A percentile compares a stretch with the other conserved stretches of the same genome.
Evolutionary conservation across 257 asterid species (phyloP).

Genomic region (Fraxinus quadrangulata): DNA sequence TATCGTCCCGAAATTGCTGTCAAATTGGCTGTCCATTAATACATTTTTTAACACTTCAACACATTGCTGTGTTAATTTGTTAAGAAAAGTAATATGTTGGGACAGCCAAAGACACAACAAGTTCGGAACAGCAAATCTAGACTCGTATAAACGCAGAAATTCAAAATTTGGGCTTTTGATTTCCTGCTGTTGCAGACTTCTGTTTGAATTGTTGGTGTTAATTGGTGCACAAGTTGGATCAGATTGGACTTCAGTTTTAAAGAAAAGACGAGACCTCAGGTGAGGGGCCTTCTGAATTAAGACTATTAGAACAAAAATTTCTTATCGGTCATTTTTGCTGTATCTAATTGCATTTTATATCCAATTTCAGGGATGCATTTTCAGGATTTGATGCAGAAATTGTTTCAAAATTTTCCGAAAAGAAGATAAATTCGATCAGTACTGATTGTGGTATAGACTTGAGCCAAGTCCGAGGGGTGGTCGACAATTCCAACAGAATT

Average conservation of each 20-base stretch:
- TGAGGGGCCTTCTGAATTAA: constrained; percentile 11
- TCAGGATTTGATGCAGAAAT: constrained; percentile 60
- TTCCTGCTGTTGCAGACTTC: constrained; percentile 45
- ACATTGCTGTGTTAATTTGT: too few relatives aligned
- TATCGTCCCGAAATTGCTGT: too few relatives aligned
- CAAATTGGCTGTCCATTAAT: neutral
- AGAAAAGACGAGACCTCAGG: constrained; percentile 60
- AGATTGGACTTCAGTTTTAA: constrained; percentile 73
- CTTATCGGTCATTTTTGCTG: neutral
- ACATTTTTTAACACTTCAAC: too few relatives aligned
- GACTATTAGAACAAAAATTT: neutral
- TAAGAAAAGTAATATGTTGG: too few relatives aligned
- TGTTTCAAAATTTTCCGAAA: constrained; percentile 61
- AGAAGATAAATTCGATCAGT: constrained; percentile 55
- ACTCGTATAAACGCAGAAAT: neutral
- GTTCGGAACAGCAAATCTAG: too few relatives aligned
- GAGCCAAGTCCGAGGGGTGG: constrained; percentile 69
- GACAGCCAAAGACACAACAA: too few relatives aligned
- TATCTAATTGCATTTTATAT: too few relatives aligned
- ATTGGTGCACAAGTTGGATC: constrained; percentile 89
- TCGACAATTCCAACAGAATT: constrained; percentile 69
- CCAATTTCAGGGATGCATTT: constrained; percentile 60
- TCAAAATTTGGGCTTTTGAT: neutral
- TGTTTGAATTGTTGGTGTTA: constrained; percentile 68
- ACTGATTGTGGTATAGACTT: constrained; percentile 51